Evolutionary conservation across 805 yeast genomes (phyloP), one percentile per base, ranked within the genome.

Genomic region (Saturnispora quitensis): DNA sequence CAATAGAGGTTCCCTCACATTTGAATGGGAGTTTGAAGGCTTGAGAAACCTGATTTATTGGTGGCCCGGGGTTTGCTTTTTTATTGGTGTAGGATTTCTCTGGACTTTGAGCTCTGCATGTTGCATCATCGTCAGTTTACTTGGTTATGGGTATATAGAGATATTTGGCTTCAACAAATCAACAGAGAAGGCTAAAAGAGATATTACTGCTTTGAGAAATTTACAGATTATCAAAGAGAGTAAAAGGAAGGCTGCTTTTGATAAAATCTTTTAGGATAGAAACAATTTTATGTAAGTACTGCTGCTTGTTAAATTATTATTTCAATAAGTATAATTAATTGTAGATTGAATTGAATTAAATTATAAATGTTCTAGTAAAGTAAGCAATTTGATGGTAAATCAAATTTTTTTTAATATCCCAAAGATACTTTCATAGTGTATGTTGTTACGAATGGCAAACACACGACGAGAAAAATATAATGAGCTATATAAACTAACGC

Each of bases 401-500:
- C 13, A 10, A 8, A 38, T 8, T 38, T 12, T 5, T 18, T 4
- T 17, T 38, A 74, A 45, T 61, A 63, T 0, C 73, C 74, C 44
- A 78, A 59, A 0, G 79, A 66, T 0, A 76, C 80, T 57, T 78
- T 78, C 53, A 80, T 62, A 1, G 86, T 75, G 61, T 86, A 89
- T 2, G 89, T 80, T 27, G 88, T 80, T 47, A 86, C 71, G 52
- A 88, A 76, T 12, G 97, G 93, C 57, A 90, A 63, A 20, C 90
- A 77, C 24, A 90, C 64, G 12, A 80, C 79, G 60, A 90, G 68
- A 4, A 81, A 58, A 0, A 82, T 71, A 62, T 91, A 91, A 63
- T 89, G 96, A 18, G 77, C 73, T 62, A 91, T 78, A 56, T 90
- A 73, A 31, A 79, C 74, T 31, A 89, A 72, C 0, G 97, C 93